Conservation (phyloP, 352 stramenopile species). For the Phytopythium boreale region DNA sequence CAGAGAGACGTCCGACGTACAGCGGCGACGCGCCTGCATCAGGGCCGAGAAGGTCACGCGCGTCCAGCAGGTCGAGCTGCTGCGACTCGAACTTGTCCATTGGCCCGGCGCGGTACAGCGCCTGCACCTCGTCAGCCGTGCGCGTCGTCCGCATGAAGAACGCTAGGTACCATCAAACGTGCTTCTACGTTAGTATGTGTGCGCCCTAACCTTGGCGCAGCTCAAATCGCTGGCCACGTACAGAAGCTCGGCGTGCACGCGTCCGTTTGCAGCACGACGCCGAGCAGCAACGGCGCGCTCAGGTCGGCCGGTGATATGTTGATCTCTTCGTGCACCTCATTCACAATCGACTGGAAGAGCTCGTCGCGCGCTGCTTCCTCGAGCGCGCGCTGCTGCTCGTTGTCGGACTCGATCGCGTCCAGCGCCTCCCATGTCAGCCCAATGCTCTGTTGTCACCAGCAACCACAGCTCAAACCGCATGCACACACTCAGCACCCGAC, state of each 20-base stretch:
- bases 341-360: slow-evolving; percentile 71
- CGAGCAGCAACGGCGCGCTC: slow-evolving; percentile 54
- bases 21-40: slow-evolving; percentile 12
- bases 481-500: neutral
- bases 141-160: slow-evolving; percentile 52
- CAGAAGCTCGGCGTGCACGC: slow-evolving; percentile 77
- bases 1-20: slow-evolving; percentile 19
- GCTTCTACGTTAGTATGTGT: no score
- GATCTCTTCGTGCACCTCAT: slow-evolving; percentile 78
- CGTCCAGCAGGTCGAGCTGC: slow-evolving; percentile 42
- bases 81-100: slow-evolving; percentile 60
- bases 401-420: slow-evolving; percentile 16
- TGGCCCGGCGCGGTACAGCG: slow-evolving; percentile 41
- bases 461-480: neutral
- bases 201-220: neutral
- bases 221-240: slow-evolving; percentile 16
- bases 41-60: slow-evolving; percentile 23
- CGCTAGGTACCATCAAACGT: slow-evolving; percentile 19
- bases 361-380: slow-evolving; percentile 33
- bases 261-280: slow-evolving; percentile 65
- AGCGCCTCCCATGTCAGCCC: slow-evolving; percentile 29
- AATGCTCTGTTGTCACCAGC: slow-evolving; percentile 17
- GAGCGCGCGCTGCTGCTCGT: slow-evolving; percentile 9
- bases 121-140: slow-evolving; percentile 29
- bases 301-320: slow-evolving; percentile 45